Evolutionary conservation across 306 rosid genomes (phyloP).

Genomic region (Prunus campanulata): DNA sequence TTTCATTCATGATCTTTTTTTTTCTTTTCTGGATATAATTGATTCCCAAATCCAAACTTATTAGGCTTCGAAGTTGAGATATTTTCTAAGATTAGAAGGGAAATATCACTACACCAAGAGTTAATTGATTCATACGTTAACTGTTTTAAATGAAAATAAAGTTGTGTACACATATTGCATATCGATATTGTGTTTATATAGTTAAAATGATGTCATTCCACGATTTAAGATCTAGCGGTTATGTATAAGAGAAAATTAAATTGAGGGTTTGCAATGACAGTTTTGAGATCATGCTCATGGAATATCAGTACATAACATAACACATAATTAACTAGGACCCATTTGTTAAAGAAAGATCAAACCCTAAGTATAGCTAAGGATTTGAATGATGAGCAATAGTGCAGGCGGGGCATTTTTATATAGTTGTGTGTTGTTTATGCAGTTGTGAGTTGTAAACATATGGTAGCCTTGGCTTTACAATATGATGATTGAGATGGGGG

Average conservation of each 20-base stretch:
- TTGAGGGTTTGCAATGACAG: background rate
- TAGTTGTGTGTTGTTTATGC: slow-evolving; percentile 1
- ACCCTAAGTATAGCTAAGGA: background rate
- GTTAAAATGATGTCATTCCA: too few relatives aligned
- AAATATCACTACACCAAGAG: too few relatives aligned
- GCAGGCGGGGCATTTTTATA: slow-evolving; percentile 3
- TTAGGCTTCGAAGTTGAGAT: too few relatives aligned
- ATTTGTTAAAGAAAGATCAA: background rate
- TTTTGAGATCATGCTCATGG: background rate
- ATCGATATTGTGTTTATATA: too few relatives aligned
- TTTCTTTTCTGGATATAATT: too few relatives aligned
- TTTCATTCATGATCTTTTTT: too few relatives aligned
- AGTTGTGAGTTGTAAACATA: slow-evolving; percentile 12
- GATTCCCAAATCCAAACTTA: too few relatives aligned
- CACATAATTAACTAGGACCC: background rate
- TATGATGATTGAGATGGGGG: slow-evolving; percentile 38
- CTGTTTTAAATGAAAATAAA: too few relatives aligned
- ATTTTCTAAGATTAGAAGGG: too few relatives aligned
- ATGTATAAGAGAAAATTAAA: background rate
- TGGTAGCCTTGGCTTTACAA: slow-evolving; percentile 13
- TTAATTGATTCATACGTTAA: too few relatives aligned
- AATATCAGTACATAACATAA: background rate
- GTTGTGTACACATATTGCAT: too few relatives aligned
- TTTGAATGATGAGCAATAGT: slow-evolving; percentile 1
- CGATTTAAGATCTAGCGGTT: too few relatives aligned